Evolutionary conservation across 108 stramenopile species (phyloP).

Genomic region (Cyclostephanos tholiformis): DNA sequence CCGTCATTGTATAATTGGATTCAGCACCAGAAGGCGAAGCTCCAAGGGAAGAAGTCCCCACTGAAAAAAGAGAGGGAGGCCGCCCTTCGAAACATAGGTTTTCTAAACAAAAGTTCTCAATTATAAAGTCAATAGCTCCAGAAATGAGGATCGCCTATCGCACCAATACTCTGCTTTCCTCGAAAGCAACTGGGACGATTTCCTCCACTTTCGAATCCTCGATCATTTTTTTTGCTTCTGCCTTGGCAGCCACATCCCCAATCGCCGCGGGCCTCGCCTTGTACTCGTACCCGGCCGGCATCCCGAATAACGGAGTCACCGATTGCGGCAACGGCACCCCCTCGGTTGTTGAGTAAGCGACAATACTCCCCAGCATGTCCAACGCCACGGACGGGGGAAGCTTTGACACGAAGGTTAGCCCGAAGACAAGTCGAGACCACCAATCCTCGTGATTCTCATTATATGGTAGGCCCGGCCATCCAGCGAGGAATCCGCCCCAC

Average conservation of each 20-base stretch:
- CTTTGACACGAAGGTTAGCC: conserved; percentile 80
- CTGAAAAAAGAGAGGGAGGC: conserved; percentile 44
- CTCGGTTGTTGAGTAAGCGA: conserved; percentile 58
- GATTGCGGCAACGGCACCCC: conserved; percentile 70
- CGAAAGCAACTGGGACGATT: conserved; percentile 65
- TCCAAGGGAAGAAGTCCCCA: conserved; percentile 35
- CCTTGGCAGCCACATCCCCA: conserved; percentile 69
- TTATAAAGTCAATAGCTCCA: not conserved
- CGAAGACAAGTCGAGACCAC: conserved; percentile 83
- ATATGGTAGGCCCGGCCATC: conserved; percentile 92
- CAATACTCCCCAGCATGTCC: conserved; percentile 68
- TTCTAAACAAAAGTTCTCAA: conserved; percentile 10
- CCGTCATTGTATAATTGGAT: conserved; percentile 44
- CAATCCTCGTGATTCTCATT: conserved; percentile 92
- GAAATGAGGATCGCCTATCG: not conserved
- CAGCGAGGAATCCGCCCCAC: conserved; percentile 96
- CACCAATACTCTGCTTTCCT: conserved; percentile 34
- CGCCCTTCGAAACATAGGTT: conserved; percentile 40
- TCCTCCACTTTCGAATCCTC: conserved; percentile 55
- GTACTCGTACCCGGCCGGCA: conserved; percentile 72
- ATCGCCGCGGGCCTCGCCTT: conserved; percentile 49
- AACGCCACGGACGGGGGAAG: conserved; percentile 71
- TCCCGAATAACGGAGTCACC: conserved; percentile 81
- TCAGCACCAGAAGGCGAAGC: conserved; percentile 42
- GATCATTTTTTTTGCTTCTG: conserved; percentile 76